These are phyloP conservation scores for Zizania latifolia DNA, from an alignment of 176 grass and related monocot species.

Conservation along the genomic window DNA sequence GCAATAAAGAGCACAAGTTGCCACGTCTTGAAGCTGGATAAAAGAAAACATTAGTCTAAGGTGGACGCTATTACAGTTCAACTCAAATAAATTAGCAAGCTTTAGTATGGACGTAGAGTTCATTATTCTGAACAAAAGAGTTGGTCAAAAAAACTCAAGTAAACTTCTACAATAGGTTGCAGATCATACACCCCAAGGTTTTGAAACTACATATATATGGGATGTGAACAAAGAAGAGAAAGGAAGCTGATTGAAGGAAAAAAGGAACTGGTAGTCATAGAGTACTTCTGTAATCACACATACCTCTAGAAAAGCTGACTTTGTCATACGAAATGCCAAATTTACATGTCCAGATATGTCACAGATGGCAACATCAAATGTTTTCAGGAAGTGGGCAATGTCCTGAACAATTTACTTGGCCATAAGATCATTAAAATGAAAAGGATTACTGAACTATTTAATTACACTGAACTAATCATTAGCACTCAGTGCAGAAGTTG, in stretches of 20 bases:
- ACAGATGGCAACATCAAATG: slow-evolving; percentile 54
- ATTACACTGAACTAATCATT: background rate
- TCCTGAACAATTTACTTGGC: slow-evolving; percentile 39
- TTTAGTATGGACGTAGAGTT: background rate
- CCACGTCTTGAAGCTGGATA: slow-evolving; percentile 84
- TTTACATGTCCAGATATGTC: slow-evolving; percentile 78
- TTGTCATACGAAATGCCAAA: slow-evolving; percentile 67
- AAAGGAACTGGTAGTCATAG: background rate
- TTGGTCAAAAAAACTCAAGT: background rate
- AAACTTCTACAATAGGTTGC: background rate
- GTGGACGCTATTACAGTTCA: slow-evolving; percentile 1
- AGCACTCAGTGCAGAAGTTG: background rate
- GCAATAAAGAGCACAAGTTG: slow-evolving; percentile 53
- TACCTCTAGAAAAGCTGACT: slow-evolving; percentile 75
- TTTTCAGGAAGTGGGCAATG: slow-evolving; percentile 53
- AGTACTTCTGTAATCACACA: slow-evolving; percentile 18
- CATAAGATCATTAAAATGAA: slow-evolving; percentile 18
- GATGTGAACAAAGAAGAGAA: background rate
- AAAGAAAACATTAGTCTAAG: slow-evolving; percentile 9
- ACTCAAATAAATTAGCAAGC: slow-evolving; percentile 14
- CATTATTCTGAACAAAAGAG: background rate
- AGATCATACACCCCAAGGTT: background rate
- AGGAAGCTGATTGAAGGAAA: background rate
- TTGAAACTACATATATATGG: slow-evolving; percentile 1
- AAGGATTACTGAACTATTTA: background rate